Evolutionary conservation across 129 eudicot genomes (phyloP).

Genomic region (carrot (Daucus carota)): DNA sequence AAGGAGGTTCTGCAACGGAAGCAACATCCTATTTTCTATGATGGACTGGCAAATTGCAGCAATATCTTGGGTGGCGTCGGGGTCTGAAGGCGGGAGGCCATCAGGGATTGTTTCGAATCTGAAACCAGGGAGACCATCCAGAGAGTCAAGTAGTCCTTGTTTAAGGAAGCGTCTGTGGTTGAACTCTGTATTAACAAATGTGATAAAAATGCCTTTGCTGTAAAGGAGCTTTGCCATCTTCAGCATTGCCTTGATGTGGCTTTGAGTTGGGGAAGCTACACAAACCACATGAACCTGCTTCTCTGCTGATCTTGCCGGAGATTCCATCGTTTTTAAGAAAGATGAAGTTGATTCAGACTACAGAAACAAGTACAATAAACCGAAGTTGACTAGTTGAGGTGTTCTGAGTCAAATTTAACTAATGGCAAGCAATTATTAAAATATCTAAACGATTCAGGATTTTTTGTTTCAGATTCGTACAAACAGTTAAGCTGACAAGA

Average conservation of each 20-base stretch:
- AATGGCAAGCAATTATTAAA: too few species aligned
- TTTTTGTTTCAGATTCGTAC: too few species aligned
- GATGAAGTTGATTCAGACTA: too few species aligned
- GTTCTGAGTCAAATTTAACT: too few species aligned
- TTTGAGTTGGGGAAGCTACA: not conserved
- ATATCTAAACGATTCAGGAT: too few species aligned
- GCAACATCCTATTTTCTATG: not conserved
- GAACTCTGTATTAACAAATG: not conserved
- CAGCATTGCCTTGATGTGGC: not conserved
- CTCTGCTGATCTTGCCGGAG: not conserved
- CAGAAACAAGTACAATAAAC: too few species aligned
- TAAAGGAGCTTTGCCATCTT: slow-evolving; percentile 4
- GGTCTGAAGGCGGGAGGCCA: not conserved
- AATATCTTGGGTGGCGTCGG: not conserved
- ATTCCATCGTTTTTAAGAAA: too few species aligned
- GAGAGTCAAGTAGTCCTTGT: not conserved
- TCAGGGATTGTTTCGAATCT: slow-evolving; percentile 1
- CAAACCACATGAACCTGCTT: slow-evolving; percentile 3
- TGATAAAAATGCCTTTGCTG: not conserved
- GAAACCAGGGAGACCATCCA: not conserved
- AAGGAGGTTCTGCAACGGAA: not conserved
- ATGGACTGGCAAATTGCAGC: not conserved
- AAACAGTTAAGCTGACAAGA: too few species aligned
- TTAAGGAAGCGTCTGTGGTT: not conserved
- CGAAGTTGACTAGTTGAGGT: too few species aligned